Percentiles rank a stretch among this genome's conserved stretches.
Evolutionary conservation across 192 early-diverging fungal genomes (phyloP).

Genomic region (Backusella australiensis): DNA sequence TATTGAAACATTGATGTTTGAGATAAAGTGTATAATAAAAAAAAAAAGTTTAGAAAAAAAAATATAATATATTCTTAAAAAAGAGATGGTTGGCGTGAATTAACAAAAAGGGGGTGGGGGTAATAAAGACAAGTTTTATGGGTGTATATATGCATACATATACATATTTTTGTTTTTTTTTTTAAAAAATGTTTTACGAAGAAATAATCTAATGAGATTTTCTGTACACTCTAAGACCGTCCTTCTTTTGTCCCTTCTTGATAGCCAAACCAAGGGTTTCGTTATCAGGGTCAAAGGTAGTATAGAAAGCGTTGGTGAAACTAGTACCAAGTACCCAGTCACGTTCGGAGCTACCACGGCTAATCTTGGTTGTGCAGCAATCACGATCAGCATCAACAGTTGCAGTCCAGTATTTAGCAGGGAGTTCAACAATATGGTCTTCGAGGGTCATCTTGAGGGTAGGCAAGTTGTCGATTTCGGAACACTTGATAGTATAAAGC

Average conservation of each 20-base stretch:
- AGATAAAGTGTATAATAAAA: background rate
- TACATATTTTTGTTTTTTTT: background rate
- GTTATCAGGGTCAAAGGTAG: slow-evolving; percentile 31
- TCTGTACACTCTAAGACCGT: slow-evolving; percentile 25
- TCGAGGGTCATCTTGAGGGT: slow-evolving; percentile 19
- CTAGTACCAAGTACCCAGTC: slow-evolving; percentile 34
- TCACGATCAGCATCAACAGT: slow-evolving; percentile 26
- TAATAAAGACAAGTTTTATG: background rate
- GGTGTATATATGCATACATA: background rate
- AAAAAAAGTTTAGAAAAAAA: background rate
- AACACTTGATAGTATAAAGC: slow-evolving; percentile 34
- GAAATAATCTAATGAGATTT: slow-evolving; percentile 10
- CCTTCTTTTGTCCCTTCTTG: slow-evolving; percentile 16
- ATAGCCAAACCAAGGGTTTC: slow-evolving; percentile 32
- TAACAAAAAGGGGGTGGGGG: background rate
- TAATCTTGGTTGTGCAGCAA: slow-evolving; percentile 24
- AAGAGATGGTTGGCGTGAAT: background rate
- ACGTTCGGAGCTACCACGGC: slow-evolving; percentile 23
- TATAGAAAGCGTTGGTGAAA: slow-evolving; percentile 37
- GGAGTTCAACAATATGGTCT: slow-evolving; percentile 25
- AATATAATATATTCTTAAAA: background rate
- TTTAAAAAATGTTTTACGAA: background rate
- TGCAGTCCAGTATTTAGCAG: slow-evolving; percentile 34
- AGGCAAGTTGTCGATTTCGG: slow-evolving; percentile 26
- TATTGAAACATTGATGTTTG: background rate